Conservation (phyloP, 1,284 basidiomycete genomes). For the Agaricales sp. region DNA sequence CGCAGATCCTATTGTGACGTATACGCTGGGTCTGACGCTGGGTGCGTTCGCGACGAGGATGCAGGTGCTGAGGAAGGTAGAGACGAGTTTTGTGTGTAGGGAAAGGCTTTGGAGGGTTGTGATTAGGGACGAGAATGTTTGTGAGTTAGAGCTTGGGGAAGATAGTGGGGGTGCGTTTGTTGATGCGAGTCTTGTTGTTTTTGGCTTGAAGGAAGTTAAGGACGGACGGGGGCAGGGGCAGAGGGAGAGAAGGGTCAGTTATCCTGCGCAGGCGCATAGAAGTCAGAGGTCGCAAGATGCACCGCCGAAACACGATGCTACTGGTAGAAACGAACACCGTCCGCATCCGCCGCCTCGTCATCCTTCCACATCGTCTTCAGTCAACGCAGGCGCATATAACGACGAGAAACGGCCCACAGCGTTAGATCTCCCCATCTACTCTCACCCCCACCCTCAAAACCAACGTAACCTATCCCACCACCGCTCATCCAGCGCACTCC, state of each 20-base stretch:
- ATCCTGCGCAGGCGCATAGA: background rate
- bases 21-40: background rate
- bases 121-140: background rate
- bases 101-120: background rate
- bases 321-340: background rate
- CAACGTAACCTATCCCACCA: background rate
- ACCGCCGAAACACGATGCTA: background rate
- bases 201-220: background rate
- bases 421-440: background rate
- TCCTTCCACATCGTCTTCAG: background rate
- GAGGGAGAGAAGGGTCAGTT: background rate
- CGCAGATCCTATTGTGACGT: background rate
- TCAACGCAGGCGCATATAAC: too few species aligned
- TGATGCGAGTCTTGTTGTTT: background rate
- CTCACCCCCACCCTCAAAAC: background rate
- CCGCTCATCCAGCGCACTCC: background rate
- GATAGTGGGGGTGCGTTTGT: background rate
- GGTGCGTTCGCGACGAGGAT: background rate
- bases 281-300: background rate
- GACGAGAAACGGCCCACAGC: background rate
- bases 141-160: background rate
- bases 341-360: too few species aligned
- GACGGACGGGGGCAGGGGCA: background rate
- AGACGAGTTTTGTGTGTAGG: background rate
- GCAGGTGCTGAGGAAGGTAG: background rate